Conservation (phyloP, 768 basidiomycete genomes). For the Pleurotus pulmonarius region DNA sequence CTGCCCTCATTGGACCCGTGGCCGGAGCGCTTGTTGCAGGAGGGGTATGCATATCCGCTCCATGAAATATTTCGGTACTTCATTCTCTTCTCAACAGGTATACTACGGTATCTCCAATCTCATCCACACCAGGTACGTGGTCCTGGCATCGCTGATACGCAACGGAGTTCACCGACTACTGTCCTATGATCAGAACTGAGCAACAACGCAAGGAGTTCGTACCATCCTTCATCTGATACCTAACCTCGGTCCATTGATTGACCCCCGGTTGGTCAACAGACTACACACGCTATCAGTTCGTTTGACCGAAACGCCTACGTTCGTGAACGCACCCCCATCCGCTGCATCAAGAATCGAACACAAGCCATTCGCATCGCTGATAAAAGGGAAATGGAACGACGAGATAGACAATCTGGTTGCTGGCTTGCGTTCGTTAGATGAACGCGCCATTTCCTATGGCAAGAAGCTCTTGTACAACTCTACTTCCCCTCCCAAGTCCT, state of each 20-base stretch:
- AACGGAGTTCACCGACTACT: no score
- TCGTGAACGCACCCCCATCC: slow-evolving; percentile 45
- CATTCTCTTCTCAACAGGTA: slow-evolving; percentile 31
- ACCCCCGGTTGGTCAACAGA: slow-evolving; percentile 21
- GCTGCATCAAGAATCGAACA: slow-evolving; percentile 51
- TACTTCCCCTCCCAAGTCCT: not conserved
- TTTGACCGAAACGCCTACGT: slow-evolving; percentile 45
- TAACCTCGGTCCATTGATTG: not conserved
- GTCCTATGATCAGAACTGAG: slow-evolving; percentile 38
- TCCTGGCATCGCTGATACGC: not conserved
- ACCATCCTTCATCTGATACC: not conserved
- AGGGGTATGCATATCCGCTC: slow-evolving; percentile 39
- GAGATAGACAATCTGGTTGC: slow-evolving; percentile 45
- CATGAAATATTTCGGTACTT: not conserved
- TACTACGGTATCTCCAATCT: slow-evolving; percentile 72
- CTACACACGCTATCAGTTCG: slow-evolving; percentile 46
- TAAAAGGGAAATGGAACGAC: slow-evolving; percentile 58
- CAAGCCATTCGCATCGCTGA: slow-evolving; percentile 39
- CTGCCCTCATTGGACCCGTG: slow-evolving; percentile 60
- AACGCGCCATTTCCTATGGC: slow-evolving; percentile 43
- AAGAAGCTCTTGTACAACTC: slow-evolving; percentile 40
- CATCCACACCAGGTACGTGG: slow-evolving; percentile 51
- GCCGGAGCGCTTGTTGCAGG: slow-evolving; percentile 68
- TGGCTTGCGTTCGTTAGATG: slow-evolving; percentile 43
- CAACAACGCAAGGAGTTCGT: slow-evolving; percentile 55